Base-by-base conservation (phyloP, 257 asterid species). In the Verbena officinalis region DNA sequence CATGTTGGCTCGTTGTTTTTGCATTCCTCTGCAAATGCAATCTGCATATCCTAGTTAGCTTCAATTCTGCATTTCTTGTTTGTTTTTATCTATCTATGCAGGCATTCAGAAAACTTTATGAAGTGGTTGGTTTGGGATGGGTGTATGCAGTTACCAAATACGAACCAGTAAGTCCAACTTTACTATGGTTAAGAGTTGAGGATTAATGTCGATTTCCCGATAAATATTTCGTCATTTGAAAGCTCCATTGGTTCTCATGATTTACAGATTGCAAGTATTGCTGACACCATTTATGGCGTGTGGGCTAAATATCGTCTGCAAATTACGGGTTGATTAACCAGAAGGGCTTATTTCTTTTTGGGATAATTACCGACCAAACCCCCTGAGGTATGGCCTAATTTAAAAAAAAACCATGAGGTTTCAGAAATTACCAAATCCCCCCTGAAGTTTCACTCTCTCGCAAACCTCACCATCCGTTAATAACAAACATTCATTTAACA, bases 241-340 rank as follows among this genome's bases (percentile, higher is more conserved):
- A 49, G 51, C 36, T 46, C 55, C 7, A 44, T 11, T 21, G 6
- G 23, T 56, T 48, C 36, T 14, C 30, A 2, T 22, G 38, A 1
- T 55, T 52, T 44, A 56, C 87, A 91, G 98, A 58, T 91, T 70
- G 90, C 94, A 2, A 88, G 85, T 39, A 65, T 88, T 60, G 96
- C 96, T 22, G 83, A 80, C 55, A 83, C 91, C 10, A 59, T 83
- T 22, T 91, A 91, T 74, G 94, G 86, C 16, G 55, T 91, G 62
- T 91, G 98, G 98, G 98, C 96, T 55, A 88, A 88, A 75, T 86
- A 88, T 38, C 95, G 96, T 20, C 96, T 91, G 54, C 96, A 81
- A 77, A 55, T 91, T 58, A 91, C 98, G 65, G 97, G 97, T 87
- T 3, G 1, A 16, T 64, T 33, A n/a, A n/a, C n/a, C n/a, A n/a